Percentiles rank a stretch among this genome's conserved stretches.
Evolutionary conservation across 345 rosid species (phyloP).

Genomic region (Salix suchowensis): DNA sequence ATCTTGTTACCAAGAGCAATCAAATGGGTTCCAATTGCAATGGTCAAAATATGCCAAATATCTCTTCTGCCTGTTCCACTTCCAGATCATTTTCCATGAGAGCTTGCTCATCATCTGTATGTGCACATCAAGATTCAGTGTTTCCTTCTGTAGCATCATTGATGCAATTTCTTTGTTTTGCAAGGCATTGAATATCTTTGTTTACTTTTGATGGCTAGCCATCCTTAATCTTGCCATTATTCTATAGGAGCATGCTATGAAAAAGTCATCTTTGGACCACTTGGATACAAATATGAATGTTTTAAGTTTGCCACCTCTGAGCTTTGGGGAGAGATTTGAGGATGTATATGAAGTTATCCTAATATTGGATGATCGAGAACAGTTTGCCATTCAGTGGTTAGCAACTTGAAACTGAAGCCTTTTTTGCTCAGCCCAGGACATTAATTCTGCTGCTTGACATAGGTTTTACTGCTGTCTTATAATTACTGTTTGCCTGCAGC

Average conservation of each 20-base stretch:
- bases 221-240: conserved; percentile 4
- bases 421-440: not conserved
- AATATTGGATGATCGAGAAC: conserved; percentile 81
- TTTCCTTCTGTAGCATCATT: not conserved
- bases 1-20: conserved; percentile 28
- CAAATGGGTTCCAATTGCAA: conserved; percentile 25
- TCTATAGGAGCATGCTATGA: conserved; percentile 21
- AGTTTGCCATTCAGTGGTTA: conserved; percentile 65
- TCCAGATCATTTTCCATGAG: conserved; percentile 37
- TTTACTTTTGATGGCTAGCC: not conserved
- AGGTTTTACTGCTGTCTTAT: not conserved
- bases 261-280: conserved; percentile 33
- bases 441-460: not conserved
- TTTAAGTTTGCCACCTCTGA: conserved; percentile 62
- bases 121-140: conserved; percentile 26
- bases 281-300: conserved; percentile 25
- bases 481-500: not conserved
- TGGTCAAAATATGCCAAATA: conserved; percentile 27
- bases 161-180: not conserved
- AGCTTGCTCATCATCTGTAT: conserved; percentile 68
- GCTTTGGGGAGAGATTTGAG: conserved; percentile 69
- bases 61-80: conserved; percentile 25
- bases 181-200: not conserved
- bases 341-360: conserved; percentile 68
- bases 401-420: conserved; percentile 24